These are phyloP conservation scores for Botryotinia convoluta DNA, from an alignment of 2,329 filamentous ascomycete genomes.

Conservation along the genomic window DNA sequence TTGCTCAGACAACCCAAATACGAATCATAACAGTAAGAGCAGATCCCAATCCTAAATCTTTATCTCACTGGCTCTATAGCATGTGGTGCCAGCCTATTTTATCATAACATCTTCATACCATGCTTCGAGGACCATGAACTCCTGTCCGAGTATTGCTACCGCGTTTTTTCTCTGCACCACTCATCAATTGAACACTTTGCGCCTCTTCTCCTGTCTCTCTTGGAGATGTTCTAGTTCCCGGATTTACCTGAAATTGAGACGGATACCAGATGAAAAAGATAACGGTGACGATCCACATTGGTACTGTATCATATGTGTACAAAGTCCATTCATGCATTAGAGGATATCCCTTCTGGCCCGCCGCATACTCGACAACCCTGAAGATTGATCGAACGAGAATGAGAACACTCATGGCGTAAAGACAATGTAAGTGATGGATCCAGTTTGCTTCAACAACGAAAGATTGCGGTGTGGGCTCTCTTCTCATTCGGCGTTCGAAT, in stretches of 20 bases:
- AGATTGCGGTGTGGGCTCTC: constrained; percentile 23
- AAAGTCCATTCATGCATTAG: constrained; percentile 40
- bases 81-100: background rate
- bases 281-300: constrained; percentile 43
- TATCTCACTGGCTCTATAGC: background rate
- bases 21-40: background rate
- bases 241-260: background rate
- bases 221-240: background rate
- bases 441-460: constrained; percentile 24
- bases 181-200: background rate
- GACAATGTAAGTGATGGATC: constrained; percentile 41
- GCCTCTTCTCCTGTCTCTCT: background rate
- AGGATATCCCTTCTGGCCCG: constrained; percentile 42
- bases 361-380: constrained; percentile 47
- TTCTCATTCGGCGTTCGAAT: constrained; percentile 26
- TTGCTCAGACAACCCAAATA: background rate
- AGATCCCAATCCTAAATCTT: background rate
- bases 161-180: background rate
- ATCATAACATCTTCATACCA: background rate
- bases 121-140: background rate
- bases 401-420: constrained; percentile 45
- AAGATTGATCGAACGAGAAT: constrained; percentile 49
- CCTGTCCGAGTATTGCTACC: background rate
- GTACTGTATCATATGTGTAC: constrained; percentile 46
- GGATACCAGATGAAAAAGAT: constrained; percentile 31